phyloP scores from a whole-genome alignment of 2,329 filamentous ascomycete genomes.

The Monosporascus sp. region DNA sequence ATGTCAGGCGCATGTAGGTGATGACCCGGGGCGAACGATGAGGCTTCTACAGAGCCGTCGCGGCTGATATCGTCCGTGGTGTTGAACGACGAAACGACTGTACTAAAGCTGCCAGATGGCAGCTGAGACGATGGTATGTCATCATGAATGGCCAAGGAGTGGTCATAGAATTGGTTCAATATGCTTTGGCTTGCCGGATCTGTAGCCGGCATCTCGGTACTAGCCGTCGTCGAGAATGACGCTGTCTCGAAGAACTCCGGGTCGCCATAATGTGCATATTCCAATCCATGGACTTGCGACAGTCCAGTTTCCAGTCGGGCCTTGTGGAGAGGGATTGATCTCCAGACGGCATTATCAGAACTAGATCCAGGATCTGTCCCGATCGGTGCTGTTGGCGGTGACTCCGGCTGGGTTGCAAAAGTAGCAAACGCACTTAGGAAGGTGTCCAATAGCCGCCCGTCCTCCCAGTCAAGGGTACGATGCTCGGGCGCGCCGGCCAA shows the following conservation, averaged over 20 bases:
- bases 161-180: conserved; percentile 66
- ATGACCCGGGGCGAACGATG: conserved; percentile 10
- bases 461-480: conserved; percentile 17
- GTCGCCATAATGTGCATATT: conserved; percentile 23
- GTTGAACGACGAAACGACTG: conserved; percentile 31
- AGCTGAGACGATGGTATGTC: conserved; percentile 59
- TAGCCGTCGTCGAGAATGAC: conserved; percentile 29
- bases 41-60: conserved; percentile 25
- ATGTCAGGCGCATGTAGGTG: conserved; percentile 20
- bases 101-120: conserved; percentile 21
- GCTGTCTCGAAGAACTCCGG: conserved; percentile 44
- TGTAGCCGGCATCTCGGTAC: conserved; percentile 14
- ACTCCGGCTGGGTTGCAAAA: conserved; percentile 10
- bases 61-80: conserved; percentile 24
- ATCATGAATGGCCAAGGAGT: conserved; percentile 69
- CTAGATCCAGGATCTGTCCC: conserved; percentile 12
- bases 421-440: conserved; percentile 35
- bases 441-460: conserved; percentile 37
- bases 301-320: conserved; percentile 45
- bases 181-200: conserved; percentile 31
- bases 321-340: conserved; percentile 44
- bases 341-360: conserved; percentile 40
- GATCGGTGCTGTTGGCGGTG: conserved; percentile 3
- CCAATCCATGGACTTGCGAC: conserved; percentile 41
- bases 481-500: conserved; percentile 22